Evolutionary conservation across 2,329 filamentous ascomycete species (phyloP), one percentile per base, ranked within the genome.

Genomic region (Diplodia mutila): DNA sequence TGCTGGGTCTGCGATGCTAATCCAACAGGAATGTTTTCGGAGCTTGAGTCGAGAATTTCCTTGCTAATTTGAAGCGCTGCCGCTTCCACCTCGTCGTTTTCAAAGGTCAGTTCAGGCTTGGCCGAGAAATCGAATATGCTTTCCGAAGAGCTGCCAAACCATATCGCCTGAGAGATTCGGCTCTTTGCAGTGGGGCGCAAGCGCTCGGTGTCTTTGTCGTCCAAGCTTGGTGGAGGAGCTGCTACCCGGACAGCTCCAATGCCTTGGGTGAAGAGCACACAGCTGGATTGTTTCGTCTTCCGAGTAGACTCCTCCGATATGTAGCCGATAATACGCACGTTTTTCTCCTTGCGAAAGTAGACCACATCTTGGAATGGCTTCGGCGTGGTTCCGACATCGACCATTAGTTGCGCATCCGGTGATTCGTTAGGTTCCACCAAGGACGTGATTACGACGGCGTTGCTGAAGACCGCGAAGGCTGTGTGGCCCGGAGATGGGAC

Each of bases 141-240:
- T 74, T 92, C 89, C 69, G 90, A 86, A 75, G 91, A 89, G 57
- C 88, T 88, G 1, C 94, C 94, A 76, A 93, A 98, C 80, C 97
- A 98, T 1, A 98, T 91, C 2, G 94, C 94, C 80, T 99, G 94
- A 75, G 97, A 93, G 49, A 99, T 85, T 79, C 95, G 97, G 79
- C 89, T 92, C 79, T 93, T 95, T 7, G 92, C 91, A 1, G 91
- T 94, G 18, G 97, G 87, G 71, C 81, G 81, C 11, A 72, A 70
- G 29, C 75, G 76, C 57, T 75, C 89, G 23, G 68, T 66, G 12
- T 72, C 70, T 16, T 71, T 66, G 4, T 86, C 82, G 4, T 89
- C 87, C 14, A 86, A 89, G 4, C 86, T 87, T 29, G 90, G 82
- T 18, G 87, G 83, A 32, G 86, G 75, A 16, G 82, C 81, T 61